Base-by-base conservation (phyloP, 2,329 filamentous ascomycete genomes). In the Pseudonectria foliicola region DNA sequence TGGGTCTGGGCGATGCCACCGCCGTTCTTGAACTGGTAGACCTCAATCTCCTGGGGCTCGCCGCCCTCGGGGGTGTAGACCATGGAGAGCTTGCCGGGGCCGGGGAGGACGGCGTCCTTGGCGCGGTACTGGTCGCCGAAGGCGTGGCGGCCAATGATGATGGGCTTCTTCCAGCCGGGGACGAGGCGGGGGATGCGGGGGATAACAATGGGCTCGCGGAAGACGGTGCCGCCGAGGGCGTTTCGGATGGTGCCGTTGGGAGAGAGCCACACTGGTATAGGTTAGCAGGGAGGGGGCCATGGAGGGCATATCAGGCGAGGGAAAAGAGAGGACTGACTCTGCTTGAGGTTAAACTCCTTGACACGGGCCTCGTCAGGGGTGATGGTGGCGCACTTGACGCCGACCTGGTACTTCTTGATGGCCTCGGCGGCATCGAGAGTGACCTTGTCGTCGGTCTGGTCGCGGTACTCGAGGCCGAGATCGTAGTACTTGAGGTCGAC, bases 401-500 rank as follows among this genome's bases (percentile, higher is more conserved):
- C 92, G 36, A 98, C 92, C 40, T 83, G 87, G 75, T 96, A 95
- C 75, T 95, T 95, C 77, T 95, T 89, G 71, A 96, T 96, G 28
- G 92, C 92, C 70, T 95, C 87, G 37, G 92, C 92, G 36, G 90
- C 85, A 59, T 96, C 92, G 52, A 89, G 63, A 44, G 92, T 98
- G 66, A 98, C 90, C 71, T 95, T 76, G 66, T 96, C 92, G 63
- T 93, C 80, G 61, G 92, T 96, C 77, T 94, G 67, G 63, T 98
- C 90, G 61, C 92, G 85, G 76, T 95, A 94, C 62, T 86, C 80
- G 46, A 96, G 78, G 43, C 92, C 92, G 53, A 95, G 68, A 60
- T 95, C 88, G 67, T 94, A 95, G 77, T 95, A 95, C 75, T 98
- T 96, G 59, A 98, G 80, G 66, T 96, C 90, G 63, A 98, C 80